Conservation (phyloP, 2,329 filamentous ascomycete genomes). For the Amesomyces nigricolor region DNA sequence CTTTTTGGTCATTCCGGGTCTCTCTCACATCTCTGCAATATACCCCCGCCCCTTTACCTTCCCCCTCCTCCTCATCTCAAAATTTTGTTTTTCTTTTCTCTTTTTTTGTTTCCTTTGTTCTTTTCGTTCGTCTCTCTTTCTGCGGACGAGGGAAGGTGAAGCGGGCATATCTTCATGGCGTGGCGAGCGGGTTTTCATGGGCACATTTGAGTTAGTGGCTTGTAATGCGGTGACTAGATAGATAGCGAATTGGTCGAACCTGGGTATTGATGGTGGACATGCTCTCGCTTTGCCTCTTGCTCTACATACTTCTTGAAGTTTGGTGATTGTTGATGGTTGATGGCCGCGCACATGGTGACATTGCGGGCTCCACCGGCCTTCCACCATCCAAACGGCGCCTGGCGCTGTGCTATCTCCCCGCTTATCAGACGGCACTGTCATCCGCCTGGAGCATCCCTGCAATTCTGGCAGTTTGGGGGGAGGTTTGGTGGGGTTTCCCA, state of each 20-base stretch:
- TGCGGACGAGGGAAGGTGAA: not conserved
- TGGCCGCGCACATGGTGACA: not conserved
- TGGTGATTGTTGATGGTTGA: no score
- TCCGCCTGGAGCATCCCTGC: not conserved
- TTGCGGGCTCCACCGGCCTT: not conserved
- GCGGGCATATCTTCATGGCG: not conserved
- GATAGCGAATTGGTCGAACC: not conserved
- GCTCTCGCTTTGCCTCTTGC: no score
- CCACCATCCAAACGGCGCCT: not conserved
- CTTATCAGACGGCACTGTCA: not conserved
- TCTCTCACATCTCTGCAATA: conserved; percentile 4
- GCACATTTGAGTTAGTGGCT: not conserved
- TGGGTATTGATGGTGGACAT: not conserved
- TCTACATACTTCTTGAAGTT: no score
- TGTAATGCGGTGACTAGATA: not conserved
- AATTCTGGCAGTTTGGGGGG: no score
- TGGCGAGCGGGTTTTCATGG: conserved; percentile 6
- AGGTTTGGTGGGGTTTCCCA: no score
- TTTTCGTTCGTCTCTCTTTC: not conserved
- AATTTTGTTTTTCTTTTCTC: not conserved
- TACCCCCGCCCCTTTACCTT: conserved; percentile 1
- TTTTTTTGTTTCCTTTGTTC: not conserved
- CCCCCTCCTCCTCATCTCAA: not conserved
- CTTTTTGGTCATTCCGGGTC: not conserved
- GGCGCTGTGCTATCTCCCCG: not conserved